phyloP scores from a whole-genome alignment of 345 rosid genomes.

The Diplotaxis tenuifolia region DNA sequence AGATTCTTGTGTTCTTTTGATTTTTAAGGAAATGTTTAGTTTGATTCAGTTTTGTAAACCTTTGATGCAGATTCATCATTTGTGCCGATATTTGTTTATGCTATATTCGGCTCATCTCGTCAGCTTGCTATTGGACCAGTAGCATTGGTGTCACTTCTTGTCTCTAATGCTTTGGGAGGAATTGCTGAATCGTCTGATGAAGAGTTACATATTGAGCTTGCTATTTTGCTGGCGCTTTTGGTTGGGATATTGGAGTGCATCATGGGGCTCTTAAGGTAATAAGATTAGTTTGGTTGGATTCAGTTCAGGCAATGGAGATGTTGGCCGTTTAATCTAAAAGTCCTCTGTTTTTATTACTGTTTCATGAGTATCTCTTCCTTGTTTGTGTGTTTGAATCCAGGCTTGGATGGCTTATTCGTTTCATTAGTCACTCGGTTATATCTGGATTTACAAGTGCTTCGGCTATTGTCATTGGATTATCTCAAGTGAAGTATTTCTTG shows the following conservation, averaged over 20 bases:
- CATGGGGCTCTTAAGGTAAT: conserved; percentile 86
- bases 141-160: conserved; percentile 96
- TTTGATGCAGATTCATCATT: conserved; percentile 78
- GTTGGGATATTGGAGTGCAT: conserved; percentile 86
- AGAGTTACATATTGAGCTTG: conserved; percentile 84
- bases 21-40: background rate
- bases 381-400: conserved; percentile 37
- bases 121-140: conserved; percentile 99
- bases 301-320: background rate
- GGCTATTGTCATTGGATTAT: conserved; percentile 88
- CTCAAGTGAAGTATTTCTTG: conserved; percentile 87
- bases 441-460: conserved; percentile 97
- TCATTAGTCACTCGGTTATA: conserved; percentile 96
- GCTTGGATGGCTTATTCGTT: conserved; percentile 99
- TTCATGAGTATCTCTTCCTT: background rate
- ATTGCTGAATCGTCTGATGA: conserved; percentile 74
- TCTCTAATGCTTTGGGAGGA: conserved; percentile 77
- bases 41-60: conserved; percentile 14
- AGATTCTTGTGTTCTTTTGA: background rate
- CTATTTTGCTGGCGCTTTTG: conserved; percentile 82
- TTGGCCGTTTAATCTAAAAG: background rate
- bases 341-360: background rate
- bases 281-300: background rate
- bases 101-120: conserved; percentile 89
- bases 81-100: conserved; percentile 88